Percentiles rank a stretch among this genome's conserved stretches.
Conservation (phyloP, 768 basidiomycete genomes). For the Pholiota molesta region DNA sequence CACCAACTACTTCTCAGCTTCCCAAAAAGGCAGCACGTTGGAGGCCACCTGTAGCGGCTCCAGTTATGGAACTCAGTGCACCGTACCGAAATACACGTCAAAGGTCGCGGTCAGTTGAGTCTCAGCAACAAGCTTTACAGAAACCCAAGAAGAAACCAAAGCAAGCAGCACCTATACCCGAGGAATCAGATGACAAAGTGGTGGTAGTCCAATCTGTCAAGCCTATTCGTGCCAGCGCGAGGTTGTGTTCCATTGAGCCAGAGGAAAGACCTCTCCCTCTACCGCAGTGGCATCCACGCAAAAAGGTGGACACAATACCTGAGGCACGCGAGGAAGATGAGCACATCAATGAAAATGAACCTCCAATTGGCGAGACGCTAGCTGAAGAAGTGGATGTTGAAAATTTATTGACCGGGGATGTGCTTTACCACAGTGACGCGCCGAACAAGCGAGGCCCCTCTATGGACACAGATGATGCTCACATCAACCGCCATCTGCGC, state of each 20-base stretch:
- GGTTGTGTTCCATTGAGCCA: conserved; percentile 13
- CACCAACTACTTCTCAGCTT: neutral
- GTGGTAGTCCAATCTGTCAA: neutral
- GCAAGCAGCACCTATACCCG: neutral
- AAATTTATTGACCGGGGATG: conserved; percentile 24
- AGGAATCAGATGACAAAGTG: neutral
- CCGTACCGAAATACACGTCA: conserved; percentile 14
- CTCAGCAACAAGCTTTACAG: neutral
- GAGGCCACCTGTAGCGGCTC: neutral
- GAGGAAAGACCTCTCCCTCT: conserved; percentile 1
- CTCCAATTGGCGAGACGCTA: conserved; percentile 22
- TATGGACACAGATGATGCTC: conserved; percentile 35
- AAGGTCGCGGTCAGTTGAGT: neutral
- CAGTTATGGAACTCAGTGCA: neutral
- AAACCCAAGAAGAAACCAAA: neutral
- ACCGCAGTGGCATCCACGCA: conserved; percentile 32
- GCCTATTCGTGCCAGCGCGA: conserved; percentile 5
- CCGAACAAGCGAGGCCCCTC: conserved; percentile 12
- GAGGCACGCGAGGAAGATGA: conserved; percentile 17
- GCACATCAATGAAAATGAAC: neutral
- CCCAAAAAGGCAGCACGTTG: conserved; percentile 19
- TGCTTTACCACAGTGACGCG: neutral
- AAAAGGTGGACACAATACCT: conserved; percentile 16
- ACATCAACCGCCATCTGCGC: conserved; percentile 18
- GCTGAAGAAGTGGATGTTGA: conserved; percentile 32